Evolutionary conservation across 176 grass and related monocot species (phyloP), one percentile per base, ranked within the genome.

Genomic region (Guadua angustifolia): DNA sequence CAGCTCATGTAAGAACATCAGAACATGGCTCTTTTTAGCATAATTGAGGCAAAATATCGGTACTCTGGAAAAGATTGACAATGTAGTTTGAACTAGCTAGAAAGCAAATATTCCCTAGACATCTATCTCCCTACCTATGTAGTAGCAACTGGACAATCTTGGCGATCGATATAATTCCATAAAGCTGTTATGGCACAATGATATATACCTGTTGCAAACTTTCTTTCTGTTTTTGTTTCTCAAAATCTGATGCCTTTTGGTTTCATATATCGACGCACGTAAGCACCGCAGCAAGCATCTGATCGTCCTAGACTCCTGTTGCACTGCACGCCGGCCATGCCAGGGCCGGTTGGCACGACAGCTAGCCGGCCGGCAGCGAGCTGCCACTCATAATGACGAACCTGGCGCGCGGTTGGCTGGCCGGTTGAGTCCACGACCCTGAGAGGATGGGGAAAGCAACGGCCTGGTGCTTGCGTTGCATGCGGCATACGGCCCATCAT

Each of bases 51-150:
- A 26, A 29, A 55, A 21, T 59, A 66, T 21, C 22, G 53, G 0
- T 47, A 6, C 6, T 17, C 51, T 9, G 38, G 66, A 86, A 63
- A 72, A 51, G 71, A 87, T 38, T 75, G 61, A 36, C 29, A 67
- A 17, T 39, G 50, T 25, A 26, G 85, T 76, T 82, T 69, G 71
- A 87, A 71, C 78, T 50, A 66, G 74, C 80, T 83, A 67, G 24
- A 61, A 61, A 63, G 80, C 66, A 74, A 78, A 63, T 78, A 78
- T 83, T 83, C 80, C 45, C 22, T 78, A 71, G 64, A 39, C 64
- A 70, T 3, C 62, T 4, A 70, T 3, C 62, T 4, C n/a, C 53
- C 66, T 42, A 71, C 55, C 33, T 51, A 60, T 26, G 19, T 32
- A 6, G 29, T 56, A 55, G 73, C 63, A 59, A 32, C 73, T 35